Base-by-base conservation (phyloP, 2,329 filamentous ascomycete species). In the Albophoma yamanashiensis region DNA sequence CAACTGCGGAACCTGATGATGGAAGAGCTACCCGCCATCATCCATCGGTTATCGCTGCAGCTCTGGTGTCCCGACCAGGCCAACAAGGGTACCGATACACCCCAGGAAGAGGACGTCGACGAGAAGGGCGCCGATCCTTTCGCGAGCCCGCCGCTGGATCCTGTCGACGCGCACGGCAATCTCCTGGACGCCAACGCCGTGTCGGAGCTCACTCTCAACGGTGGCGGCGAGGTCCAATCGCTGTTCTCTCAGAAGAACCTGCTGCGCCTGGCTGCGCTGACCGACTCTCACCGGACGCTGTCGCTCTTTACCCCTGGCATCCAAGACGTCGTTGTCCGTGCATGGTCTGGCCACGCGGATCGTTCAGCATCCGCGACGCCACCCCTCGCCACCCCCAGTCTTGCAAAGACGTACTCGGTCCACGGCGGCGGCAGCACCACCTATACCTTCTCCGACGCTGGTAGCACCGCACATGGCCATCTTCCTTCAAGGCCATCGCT, bases 211-310 rank as follows among this genome's bases (percentile, higher is more conserved):
- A 88, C 89, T 0, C 79, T 96, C 11, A 91, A 97, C 64, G 86
- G 88, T 22, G 85, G 87, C 12, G 86, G 88, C 4, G 92, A 96
- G 70, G 85, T 89, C 25, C 91, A 96, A 71, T 92, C 91, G 0
- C 82, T 96, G 7, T 97, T 99, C 72, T 97, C 93, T 0, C 91
- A 96, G 70, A 96, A 96, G 81, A 97, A 96, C 67, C 78, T 97
- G 43, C 76, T 96, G 31, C 88, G 90, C 57, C 79, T 99, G 15
- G 91, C 89, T 31, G 85, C 91, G 0, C 78, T 99, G 60, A 92
- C 86, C 4, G 89, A 96, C 68, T 96, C 92, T 2, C 92, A 97
- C 67, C 86, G 90, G 56, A 97, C 94, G 0, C 76, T 97, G 40
- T 96, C 92, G 5, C 79, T 97, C 0, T 96, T 96, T 70, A 97